Evolutionary conservation across 2,329 filamentous ascomycete species (phyloP).

Genomic region (Ceratocystis diversiconidia): DNA sequence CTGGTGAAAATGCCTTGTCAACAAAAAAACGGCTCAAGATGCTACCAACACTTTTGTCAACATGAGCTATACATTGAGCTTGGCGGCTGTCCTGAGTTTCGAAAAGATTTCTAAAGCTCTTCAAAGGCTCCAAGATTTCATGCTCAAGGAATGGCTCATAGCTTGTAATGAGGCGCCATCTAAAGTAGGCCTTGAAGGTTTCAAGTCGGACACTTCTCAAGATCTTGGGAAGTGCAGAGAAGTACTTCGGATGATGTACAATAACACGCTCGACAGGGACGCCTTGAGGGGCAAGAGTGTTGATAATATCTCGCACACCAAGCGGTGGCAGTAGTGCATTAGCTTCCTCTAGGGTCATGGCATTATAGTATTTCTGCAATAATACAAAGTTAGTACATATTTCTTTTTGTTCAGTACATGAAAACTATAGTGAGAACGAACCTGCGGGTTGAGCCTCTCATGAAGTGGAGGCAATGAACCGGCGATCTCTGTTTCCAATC

Average conservation of each 20-base stretch:
- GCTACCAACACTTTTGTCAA: conserved; percentile 49
- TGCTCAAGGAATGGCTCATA: conserved; percentile 43
- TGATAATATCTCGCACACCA: conserved; percentile 38
- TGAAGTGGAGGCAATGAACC: conserved; percentile 39
- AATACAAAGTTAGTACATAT: no score
- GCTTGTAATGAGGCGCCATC: conserved; percentile 47
- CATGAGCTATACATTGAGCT: conserved; percentile 46
- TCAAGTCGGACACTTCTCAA: conserved; percentile 39
- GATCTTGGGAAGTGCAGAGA: conserved; percentile 42
- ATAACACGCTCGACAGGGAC: conserved; percentile 37
- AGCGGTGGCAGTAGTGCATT: conserved; percentile 42
- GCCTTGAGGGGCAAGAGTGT: conserved; percentile 28
- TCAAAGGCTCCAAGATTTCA: conserved; percentile 45
- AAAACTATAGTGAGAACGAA: no score
- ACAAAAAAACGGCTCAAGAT: conserved; percentile 58
- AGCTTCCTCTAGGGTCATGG: conserved; percentile 41
- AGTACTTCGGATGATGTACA: conserved; percentile 44
- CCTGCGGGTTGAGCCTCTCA: conserved; percentile 45
- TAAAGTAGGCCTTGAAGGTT: conserved; percentile 45
- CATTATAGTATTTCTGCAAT: conserved; percentile 44
- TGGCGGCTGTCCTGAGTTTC: conserved; percentile 27
- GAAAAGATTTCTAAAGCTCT: conserved; percentile 46
- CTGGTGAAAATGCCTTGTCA: conserved; percentile 51
- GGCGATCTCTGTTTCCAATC: conserved; percentile 48
- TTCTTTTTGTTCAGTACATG: no score